Conservation (phyloP, 2,329 filamentous ascomycete genomes). For the Pseudogymnoascus sp. region DNA sequence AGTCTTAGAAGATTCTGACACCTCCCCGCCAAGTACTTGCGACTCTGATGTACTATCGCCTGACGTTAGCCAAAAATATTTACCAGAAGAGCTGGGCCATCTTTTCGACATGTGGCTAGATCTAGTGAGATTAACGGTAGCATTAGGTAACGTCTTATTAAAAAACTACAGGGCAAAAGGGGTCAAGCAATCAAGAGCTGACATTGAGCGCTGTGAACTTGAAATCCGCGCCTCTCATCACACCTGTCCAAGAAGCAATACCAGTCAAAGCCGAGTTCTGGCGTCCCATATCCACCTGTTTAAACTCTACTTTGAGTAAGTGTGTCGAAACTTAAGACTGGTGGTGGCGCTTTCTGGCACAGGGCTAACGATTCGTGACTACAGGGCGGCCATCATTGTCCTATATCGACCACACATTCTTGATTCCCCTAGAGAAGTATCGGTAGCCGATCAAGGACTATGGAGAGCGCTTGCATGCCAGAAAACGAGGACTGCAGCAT, state of each 20-base stretch:
- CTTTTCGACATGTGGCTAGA: slow-evolving; percentile 14
- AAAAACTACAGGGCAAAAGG: slow-evolving; percentile 15
- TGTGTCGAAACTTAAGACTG: not conserved
- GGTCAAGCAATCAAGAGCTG: slow-evolving; percentile 12
- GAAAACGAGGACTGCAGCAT: not conserved
- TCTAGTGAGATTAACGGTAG: slow-evolving; percentile 12
- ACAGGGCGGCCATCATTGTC: slow-evolving; percentile 15
- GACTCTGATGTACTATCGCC: not conserved
- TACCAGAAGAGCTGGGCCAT: not conserved
- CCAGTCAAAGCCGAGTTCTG: slow-evolving; percentile 6
- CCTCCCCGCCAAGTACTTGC: slow-evolving; percentile 23
- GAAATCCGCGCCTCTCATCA: slow-evolving; percentile 13
- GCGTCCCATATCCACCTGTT: slow-evolving; percentile 15
- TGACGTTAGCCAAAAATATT: not conserved
- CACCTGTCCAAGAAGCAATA: slow-evolving; percentile 13
- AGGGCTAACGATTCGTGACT: not conserved
- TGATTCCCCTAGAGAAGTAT: not conserved
- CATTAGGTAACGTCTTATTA: slow-evolving; percentile 14
- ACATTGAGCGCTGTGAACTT: slow-evolving; percentile 13
- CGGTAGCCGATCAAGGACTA: not conserved
- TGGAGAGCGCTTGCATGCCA: not conserved
- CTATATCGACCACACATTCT: slow-evolving; percentile 17
- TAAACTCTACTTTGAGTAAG: slow-evolving; percentile 17
- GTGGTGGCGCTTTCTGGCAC: not conserved
- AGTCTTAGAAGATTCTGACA: slow-evolving; percentile 32